Evolutionary conservation across 306 rosid genomes (phyloP).

Genomic region (Dalbergia oliveri): DNA sequence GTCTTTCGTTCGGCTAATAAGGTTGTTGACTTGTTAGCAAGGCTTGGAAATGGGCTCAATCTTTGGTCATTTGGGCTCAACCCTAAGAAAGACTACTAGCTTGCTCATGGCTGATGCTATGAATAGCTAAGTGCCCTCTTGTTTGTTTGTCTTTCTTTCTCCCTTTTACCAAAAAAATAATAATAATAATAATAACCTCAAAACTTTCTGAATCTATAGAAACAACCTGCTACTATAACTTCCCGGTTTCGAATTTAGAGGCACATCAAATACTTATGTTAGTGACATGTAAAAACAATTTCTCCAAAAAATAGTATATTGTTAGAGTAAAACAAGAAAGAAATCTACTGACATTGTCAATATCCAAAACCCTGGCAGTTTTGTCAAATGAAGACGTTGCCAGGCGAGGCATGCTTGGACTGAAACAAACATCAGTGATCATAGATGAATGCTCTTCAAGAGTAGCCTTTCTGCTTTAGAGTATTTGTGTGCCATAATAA

Average conservation of each 20-base stretch:
- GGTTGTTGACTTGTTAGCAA: too few relatives aligned
- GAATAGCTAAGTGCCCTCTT: too few relatives aligned
- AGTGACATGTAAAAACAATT: neutral
- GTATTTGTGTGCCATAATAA: slow-evolving; percentile 88
- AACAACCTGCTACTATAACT: slow-evolving; percentile 8
- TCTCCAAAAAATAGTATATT: neutral
- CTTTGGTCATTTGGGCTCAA: too few relatives aligned
- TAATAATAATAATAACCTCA: too few relatives aligned
- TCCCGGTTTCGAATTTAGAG: neutral
- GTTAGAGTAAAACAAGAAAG: slow-evolving; percentile 30
- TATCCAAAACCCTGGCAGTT: slow-evolving; percentile 99
- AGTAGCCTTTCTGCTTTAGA: slow-evolving; percentile 70
- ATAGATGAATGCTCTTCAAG: slow-evolving; percentile 89
- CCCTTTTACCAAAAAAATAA: too few relatives aligned
- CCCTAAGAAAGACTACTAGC: too few relatives aligned
- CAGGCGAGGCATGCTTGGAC: slow-evolving; percentile 88
- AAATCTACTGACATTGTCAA: slow-evolving; percentile 81
- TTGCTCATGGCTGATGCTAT: too few relatives aligned
- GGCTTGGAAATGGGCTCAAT: too few relatives aligned
- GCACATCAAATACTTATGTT: neutral
- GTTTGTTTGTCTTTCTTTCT: too few relatives aligned
- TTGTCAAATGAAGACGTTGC: slow-evolving; percentile 97
- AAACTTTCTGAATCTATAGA: too few relatives aligned
- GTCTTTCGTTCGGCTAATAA: too few relatives aligned
- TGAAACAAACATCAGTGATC: slow-evolving; percentile 95